phyloP scores from a whole-genome alignment of 768 basidiomycete genomes.

The Tulasnella sp. region DNA sequence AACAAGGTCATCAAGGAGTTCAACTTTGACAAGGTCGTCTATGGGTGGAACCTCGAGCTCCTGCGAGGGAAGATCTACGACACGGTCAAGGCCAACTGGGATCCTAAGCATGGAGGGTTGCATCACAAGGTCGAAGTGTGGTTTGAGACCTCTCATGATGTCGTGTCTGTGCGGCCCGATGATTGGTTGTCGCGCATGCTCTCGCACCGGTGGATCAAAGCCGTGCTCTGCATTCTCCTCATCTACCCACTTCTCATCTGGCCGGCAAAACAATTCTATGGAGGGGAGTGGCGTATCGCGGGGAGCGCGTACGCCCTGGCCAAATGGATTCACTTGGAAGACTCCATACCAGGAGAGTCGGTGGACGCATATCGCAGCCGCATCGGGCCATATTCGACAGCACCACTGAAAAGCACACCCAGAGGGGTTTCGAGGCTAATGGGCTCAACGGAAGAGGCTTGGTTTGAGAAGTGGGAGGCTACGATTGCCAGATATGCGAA shows the following conservation, averaged over 20 bases:
- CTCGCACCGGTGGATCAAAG: slow-evolving; percentile 58
- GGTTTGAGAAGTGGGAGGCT: slow-evolving; percentile 69
- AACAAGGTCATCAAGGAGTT: slow-evolving; percentile 68
- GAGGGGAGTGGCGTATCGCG: slow-evolving; percentile 46
- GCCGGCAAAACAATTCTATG: slow-evolving; percentile 66
- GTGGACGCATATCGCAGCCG: slow-evolving; percentile 10
- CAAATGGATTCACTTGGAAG: slow-evolving; percentile 14
- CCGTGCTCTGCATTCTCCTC: slow-evolving; percentile 54
- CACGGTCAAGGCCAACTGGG: slow-evolving; percentile 32
- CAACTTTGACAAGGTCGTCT: slow-evolving; percentile 55
- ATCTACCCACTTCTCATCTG: slow-evolving; percentile 66
- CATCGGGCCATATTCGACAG: background rate
- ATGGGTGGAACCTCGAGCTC: slow-evolving; percentile 43
- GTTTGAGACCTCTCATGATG: slow-evolving; percentile 37
- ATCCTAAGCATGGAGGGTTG: slow-evolving; percentile 15
- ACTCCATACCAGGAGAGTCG: slow-evolving; percentile 15
- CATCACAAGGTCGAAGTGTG: slow-evolving; percentile 35
- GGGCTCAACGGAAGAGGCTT: slow-evolving; percentile 61
- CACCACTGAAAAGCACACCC: slow-evolving; percentile 24
- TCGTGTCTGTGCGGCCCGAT: slow-evolving; percentile 55
- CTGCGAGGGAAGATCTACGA: slow-evolving; percentile 32
- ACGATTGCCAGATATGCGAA: slow-evolving; percentile 51
- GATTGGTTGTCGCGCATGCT: slow-evolving; percentile 55
- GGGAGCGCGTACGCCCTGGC: slow-evolving; percentile 10
- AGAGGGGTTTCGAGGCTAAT: slow-evolving; percentile 30